A percentile compares a stretch with the other conserved stretches of the same genome.
phyloP scores from a whole-genome alignment of 768 basidiomycete species.

The Collybia mongolica region DNA sequence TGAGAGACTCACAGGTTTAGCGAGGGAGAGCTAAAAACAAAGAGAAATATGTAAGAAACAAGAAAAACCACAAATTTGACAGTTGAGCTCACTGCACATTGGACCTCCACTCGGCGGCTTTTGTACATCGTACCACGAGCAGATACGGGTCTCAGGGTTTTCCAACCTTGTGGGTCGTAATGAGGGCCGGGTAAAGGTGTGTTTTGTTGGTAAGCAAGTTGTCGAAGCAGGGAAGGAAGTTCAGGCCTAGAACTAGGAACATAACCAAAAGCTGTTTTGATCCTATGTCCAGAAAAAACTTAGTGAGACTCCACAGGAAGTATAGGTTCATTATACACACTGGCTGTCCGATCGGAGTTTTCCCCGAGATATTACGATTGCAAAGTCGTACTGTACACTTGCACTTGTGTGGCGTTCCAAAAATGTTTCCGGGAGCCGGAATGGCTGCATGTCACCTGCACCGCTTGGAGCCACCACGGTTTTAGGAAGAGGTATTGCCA shows the following conservation, averaged over 20 bases:
- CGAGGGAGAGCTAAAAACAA: constrained; percentile 36
- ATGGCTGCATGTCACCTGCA: constrained; percentile 35
- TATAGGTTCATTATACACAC: constrained; percentile 24
- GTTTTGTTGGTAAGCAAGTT: constrained; percentile 46
- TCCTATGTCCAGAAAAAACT: constrained; percentile 23
- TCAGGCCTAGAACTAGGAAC: constrained; percentile 46
- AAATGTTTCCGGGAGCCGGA: constrained; percentile 51
- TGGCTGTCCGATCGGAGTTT: constrained; percentile 46
- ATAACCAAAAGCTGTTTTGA: constrained; percentile 54
- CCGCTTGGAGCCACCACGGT: constrained; percentile 38
- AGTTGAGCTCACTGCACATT: constrained; percentile 36
- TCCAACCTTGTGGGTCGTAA: constrained; percentile 54
- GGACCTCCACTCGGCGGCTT: constrained; percentile 35
- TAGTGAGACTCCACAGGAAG: neutral
- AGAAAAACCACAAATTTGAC: neutral
- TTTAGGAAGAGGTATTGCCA: constrained; percentile 45
- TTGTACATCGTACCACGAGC: constrained; percentile 41
- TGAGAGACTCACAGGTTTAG: constrained; percentile 39
- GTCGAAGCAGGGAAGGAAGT: constrained; percentile 43
- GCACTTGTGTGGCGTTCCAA: constrained; percentile 46
- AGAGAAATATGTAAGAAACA: constrained; percentile 1
- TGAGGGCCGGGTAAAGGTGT: constrained; percentile 43
- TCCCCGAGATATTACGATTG: constrained; percentile 43
- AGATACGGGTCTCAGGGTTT: constrained; percentile 36
- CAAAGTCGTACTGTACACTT: constrained; percentile 52